Base-by-base conservation (phyloP, 2,329 filamentous ascomycete species). In the Aspergillus unguis region DNA sequence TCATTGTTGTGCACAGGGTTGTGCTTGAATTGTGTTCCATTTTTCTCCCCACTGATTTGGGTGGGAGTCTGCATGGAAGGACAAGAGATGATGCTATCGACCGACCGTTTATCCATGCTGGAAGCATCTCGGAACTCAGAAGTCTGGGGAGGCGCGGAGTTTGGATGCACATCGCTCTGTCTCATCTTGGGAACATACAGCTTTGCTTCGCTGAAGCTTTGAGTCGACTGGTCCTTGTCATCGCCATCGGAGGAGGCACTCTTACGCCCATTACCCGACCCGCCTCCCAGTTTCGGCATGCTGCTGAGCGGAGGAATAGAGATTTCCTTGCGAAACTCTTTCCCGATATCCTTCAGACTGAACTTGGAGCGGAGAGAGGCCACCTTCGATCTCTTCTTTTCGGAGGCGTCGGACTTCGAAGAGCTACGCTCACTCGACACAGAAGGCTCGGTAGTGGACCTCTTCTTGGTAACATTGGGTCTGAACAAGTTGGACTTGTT, bases 341-440 rank as follows among this genome's bases (percentile, higher is more conserved):
- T 66, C 1, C 52, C 59, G 6, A 69, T 38, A 31, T 68, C 65
- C 17, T 65, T 68, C 42, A 67, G 55, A 36, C 65, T 67, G 29
- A 68, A 58, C 50, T 69, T 69, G 3, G 63, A 63, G 35, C 58
- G 58, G 35, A 69, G 54, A 3, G 59, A 44, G 1, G 62, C 60
- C 29, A 69, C 49, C 6, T 54, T 61, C 2, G 64, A 68, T 41
- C 44, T 62, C 43, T 54, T 62, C 31, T 65, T 65, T 43, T 58
- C 59, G n/a, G 31, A 10, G 6, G 31, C n/a, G 3, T 44, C 54
- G 8, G 38, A 41, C 42, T 33, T 33, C 10, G 8, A 17, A 17
- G 17, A 52, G 45, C 32, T 45, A 42, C 6, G 38, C 36, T 46
- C 54, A 17, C 42, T 33, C 5, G 35, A 23, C 17, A n/a, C 28